Evolutionary conservation across 1,139 yeast genomes (phyloP).

Genomic region (Zygoascus sp.): DNA sequence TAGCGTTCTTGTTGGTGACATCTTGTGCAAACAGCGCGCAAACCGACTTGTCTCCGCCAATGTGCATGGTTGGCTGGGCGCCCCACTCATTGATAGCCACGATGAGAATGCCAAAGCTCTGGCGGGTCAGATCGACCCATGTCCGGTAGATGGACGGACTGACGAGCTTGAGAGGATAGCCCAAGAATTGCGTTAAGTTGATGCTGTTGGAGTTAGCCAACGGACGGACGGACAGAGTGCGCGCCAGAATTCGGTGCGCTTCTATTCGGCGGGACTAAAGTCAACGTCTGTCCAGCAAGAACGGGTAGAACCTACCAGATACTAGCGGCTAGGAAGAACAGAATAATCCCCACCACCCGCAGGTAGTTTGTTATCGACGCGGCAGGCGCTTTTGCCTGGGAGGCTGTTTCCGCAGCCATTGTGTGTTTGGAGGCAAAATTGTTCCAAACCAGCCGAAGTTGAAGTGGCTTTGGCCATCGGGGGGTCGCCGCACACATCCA

Average conservation of each 20-base stretch:
- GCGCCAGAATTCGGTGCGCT: not conserved
- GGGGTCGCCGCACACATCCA: not conserved
- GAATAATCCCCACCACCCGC: not conserved
- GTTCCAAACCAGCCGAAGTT: not conserved
- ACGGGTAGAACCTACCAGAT: not conserved
- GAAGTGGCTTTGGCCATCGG: not conserved
- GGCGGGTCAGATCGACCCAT: slow-evolving; percentile 37
- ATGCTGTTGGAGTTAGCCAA: slow-evolving; percentile 16
- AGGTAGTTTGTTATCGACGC: not conserved
- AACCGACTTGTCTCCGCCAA: slow-evolving; percentile 34
- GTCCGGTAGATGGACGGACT: slow-evolving; percentile 29
- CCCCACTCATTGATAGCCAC: slow-evolving; percentile 32
- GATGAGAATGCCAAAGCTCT: slow-evolving; percentile 35
- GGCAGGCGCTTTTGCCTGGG: not conserved
- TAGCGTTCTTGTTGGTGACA: slow-evolving; percentile 5
- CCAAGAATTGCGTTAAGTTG: slow-evolving; percentile 27
- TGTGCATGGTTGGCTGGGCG: slow-evolving; percentile 32
- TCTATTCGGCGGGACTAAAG: not conserved
- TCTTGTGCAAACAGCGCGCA: slow-evolving; percentile 26
- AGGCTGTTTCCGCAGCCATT: not conserved
- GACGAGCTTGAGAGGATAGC: slow-evolving; percentile 29
- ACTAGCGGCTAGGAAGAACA: not conserved
- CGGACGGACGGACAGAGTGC: not conserved
- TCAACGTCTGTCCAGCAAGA: not conserved
- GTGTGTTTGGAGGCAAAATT: slow-evolving; percentile 1